Evolutionary conservation across 768 basidiomycete species (phyloP), one percentile per base, ranked within the genome.

Genomic region (Mycena pura): DNA sequence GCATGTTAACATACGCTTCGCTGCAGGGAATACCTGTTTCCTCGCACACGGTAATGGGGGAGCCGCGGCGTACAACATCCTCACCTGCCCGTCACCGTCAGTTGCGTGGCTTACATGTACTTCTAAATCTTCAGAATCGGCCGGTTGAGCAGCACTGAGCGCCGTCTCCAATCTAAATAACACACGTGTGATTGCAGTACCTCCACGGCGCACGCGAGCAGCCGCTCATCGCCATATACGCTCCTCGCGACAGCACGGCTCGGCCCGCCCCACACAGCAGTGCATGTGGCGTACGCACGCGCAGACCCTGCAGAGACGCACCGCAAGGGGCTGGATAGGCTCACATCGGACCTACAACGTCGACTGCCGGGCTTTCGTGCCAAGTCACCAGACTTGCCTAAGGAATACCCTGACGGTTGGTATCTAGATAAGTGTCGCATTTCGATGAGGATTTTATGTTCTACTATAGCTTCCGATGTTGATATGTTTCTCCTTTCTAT

Each of bases 81-180:
- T 66, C 34, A 51, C 57, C n/a, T 66, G 60, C 52, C 52, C 15
- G 64, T 62, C 15, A 51, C 52, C 22, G 64, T 66, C 32, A 60
- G 56, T n/a, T 55, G 22, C 19, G 36, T 62, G 2, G n/a, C n/a
- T n/a, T 66, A 66, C 47, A 46, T 47, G 9, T 66, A 66, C 43
- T 60, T 53, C 51, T 62, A 66, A 24, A 44, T 44, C 17, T 66
- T 62, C 60, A 58, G 41, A 32, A 19, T 66, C 51, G 60, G 62
- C 41, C 50, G 49, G 2, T 27, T 13, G 27, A 60, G 22, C 59
- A 57, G 54, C 28, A 25, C 14, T n/a, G n/a, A n/a, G n/a, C n/a
- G 13, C 45, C 6, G 39, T 19, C 22, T 39, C 49, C 21, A 24
- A 66, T 40, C 56, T 59, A 41, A 57, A 59, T 27, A 50, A 62